These are phyloP conservation scores for Didymella keratinophila DNA, from an alignment of 2,329 filamentous ascomycete species.

Conservation along the genomic window DNA sequence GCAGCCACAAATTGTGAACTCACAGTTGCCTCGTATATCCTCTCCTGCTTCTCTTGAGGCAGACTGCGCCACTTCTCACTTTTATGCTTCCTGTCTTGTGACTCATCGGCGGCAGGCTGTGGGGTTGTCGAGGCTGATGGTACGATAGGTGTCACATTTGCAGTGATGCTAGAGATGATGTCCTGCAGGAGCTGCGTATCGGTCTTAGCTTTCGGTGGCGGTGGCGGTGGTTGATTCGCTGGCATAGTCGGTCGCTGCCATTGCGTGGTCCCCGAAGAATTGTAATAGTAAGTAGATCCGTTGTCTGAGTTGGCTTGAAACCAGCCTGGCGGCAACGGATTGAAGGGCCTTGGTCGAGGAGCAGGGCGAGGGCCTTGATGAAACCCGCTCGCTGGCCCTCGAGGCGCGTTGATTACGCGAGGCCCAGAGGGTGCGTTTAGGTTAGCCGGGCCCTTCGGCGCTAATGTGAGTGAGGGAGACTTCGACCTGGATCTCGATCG, in stretches of 20 bases:
- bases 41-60: constrained; percentile 87
- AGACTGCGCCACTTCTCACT: constrained; percentile 75
- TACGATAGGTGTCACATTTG: constrained; percentile 64
- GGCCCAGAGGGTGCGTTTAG: constrained; percentile 54
- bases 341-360: constrained; percentile 61
- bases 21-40: constrained; percentile 92
- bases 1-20: constrained; percentile 45
- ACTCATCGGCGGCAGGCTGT: constrained; percentile 63
- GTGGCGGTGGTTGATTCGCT: constrained; percentile 64
- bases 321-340: constrained; percentile 82
- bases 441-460: constrained; percentile 53
- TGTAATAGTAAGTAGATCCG: constrained; percentile 87
- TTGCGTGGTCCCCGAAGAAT: constrained; percentile 73
- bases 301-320: constrained; percentile 72
- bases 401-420: constrained; percentile 62
- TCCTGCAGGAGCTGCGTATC: constrained; percentile 81
- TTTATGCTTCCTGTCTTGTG: constrained; percentile 59
- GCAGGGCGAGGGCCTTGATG: constrained; percentile 62
- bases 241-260: constrained; percentile 81
- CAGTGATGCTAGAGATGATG: constrained; percentile 77
- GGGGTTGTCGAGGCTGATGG: constrained; percentile 71
- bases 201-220: constrained; percentile 70
- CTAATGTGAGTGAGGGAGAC: constrained; percentile 52
- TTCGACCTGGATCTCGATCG: constrained; percentile 59
- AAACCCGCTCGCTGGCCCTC: constrained; percentile 54